A percentile compares a stretch with the other conserved stretches of the same genome.
These are phyloP conservation scores for Lachancea sp. DNA, from an alignment of 805 yeast genomes.

Conservation along the genomic window DNA sequence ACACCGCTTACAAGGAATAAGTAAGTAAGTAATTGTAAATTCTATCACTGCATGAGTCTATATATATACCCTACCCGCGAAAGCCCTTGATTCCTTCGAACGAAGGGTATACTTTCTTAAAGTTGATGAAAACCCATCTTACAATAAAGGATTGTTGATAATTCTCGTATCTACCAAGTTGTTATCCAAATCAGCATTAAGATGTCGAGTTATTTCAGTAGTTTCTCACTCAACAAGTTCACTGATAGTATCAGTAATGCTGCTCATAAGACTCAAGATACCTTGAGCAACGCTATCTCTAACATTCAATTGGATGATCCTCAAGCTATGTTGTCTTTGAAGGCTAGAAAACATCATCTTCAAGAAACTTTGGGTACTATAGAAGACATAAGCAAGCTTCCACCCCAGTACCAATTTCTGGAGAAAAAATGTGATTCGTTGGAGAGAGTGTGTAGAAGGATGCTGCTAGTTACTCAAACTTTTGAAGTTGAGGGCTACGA, in stretches of 20 bases:
- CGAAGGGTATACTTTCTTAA: neutral
- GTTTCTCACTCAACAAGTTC: slow-evolving; percentile 27
- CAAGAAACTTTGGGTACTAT: slow-evolving; percentile 59
- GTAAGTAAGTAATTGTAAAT: neutral
- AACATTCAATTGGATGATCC: slow-evolving; percentile 26
- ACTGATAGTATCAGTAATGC: slow-evolving; percentile 27
- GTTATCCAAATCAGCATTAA: neutral
- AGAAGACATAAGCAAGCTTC: slow-evolving; percentile 66
- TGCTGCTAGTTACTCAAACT: slow-evolving; percentile 49
- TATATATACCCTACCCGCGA: neutral
- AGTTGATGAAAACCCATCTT: neutral
- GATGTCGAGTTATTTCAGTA: slow-evolving; percentile 7
- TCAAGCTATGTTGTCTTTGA: slow-evolving; percentile 26
- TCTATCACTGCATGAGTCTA: neutral
- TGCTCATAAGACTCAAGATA: slow-evolving; percentile 30
- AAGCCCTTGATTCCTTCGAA: neutral
- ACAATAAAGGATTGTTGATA: neutral
- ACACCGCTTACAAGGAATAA: neutral
- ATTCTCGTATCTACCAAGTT: neutral
- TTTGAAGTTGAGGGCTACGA: slow-evolving; percentile 73
- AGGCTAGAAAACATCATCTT: slow-evolving; percentile 31
- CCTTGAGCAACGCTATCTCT: slow-evolving; percentile 23
- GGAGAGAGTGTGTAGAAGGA: slow-evolving; percentile 50
- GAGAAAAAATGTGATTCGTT: slow-evolving; percentile 63
- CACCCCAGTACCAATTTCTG: slow-evolving; percentile 61